Conservation (phyloP, 495 filamentous ascomycete species). For the Tuber borchii region DNA sequence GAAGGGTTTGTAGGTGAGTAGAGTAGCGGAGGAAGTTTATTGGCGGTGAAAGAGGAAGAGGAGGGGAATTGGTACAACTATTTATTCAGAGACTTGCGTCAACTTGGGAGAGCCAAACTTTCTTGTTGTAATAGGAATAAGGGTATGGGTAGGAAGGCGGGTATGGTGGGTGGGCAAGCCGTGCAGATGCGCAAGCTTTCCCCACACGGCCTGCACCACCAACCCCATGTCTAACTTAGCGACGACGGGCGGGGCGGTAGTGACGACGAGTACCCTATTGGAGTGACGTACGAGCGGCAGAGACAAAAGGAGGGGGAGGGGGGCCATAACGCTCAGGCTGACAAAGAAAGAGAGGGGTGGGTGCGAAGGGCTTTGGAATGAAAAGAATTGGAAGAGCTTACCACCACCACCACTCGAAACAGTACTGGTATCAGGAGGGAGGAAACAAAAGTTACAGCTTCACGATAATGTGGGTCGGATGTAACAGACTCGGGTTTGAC, state of each 20-base stretch:
- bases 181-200: background rate
- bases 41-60: slow-evolving; percentile 19
- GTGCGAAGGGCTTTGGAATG: background rate
- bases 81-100: background rate
- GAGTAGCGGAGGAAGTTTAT: slow-evolving; percentile 19
- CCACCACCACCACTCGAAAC: slow-evolving; percentile 2
- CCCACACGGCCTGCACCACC: background rate
- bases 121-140: background rate
- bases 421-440: background rate
- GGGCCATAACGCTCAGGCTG: background rate
- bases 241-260: background rate
- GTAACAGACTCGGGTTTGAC: background rate
- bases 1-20: slow-evolving; percentile 15
- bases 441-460: background rate
- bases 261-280: background rate
- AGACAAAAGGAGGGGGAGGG: background rate
- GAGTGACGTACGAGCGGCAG: background rate
- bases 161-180: background rate
- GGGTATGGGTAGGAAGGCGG: background rate
- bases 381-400: background rate
- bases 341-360: background rate
- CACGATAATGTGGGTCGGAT: background rate
- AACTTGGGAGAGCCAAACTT: background rate
- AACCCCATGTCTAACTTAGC: background rate
- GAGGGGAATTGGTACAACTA: slow-evolving; percentile 5